Conservation (phyloP, 129 eudicot species). For the Helianthus annuus region HanXRQr2.0-SUNRISE NC_035434.2:49874009-49874508, state of each 20-base stretch:
- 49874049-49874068: conserved; percentile 33
- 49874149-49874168: conserved; percentile 4
- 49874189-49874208: conserved; percentile 16
- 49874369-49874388: conserved; percentile 31
- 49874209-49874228: conserved; percentile 30
- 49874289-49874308: conserved; percentile 2
- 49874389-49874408: conserved; percentile 28
- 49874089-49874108: conserved; percentile 31
- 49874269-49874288: conserved; percentile 6
- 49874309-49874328: conserved; percentile 14
- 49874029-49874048: conserved; percentile 26
- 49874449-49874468: conserved; percentile 30
- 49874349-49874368: conserved; percentile 16
- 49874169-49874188: conserved; percentile 1
- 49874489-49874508: conserved; percentile 23
- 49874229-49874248: conserved; percentile 11
- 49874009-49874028: conserved; percentile 35
- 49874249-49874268: conserved; percentile 14
- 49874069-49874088: conserved; percentile 35
- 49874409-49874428: conserved; percentile 34
- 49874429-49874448: conserved; percentile 34
- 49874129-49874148: conserved; percentile 32
- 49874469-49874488: conserved; percentile 23
- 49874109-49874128: conserved; percentile 22
- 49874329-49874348: conserved; percentile 12